Conservation (phyloP, 129 eudicot genomes). For the Cynara cardunculus region DNA sequence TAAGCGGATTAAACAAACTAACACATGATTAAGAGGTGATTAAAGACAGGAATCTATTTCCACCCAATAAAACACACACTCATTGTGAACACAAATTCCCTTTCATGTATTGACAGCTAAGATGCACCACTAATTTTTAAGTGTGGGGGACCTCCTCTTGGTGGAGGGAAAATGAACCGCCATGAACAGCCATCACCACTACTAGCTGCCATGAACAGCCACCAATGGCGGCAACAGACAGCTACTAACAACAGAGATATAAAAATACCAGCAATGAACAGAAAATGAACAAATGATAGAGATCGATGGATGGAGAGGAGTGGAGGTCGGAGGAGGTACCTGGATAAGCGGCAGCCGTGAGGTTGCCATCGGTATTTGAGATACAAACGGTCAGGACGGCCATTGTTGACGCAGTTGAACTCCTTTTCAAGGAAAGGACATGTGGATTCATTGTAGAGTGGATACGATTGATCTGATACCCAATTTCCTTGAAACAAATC, state of each 20-base stretch:
- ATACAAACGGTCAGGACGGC: conserved; percentile 65
- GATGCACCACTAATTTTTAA: conserved; percentile 14
- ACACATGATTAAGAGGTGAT: background rate
- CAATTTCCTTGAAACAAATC: conserved; percentile 71
- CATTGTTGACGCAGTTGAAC: conserved; percentile 71
- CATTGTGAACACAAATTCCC: conserved; percentile 14
- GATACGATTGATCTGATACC: conserved; percentile 49
- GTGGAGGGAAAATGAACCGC: conserved; percentile 25
- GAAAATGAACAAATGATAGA: background rate
- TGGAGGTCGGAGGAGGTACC: conserved; percentile 31
- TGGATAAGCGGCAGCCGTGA: conserved; percentile 45
- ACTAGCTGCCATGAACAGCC: background rate
- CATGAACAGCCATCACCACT: background rate
- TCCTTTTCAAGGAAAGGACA: conserved; percentile 68
- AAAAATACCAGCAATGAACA: background rate
- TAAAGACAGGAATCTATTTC: background rate
- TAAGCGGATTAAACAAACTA: background rate
- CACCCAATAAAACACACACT: conserved; percentile 21
- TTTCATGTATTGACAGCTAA: conserved; percentile 32
- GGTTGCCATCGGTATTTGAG: conserved; percentile 79
- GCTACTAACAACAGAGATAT: background rate
- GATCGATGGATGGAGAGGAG: background rate
- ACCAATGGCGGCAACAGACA: background rate
- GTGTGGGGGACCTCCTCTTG: conserved; percentile 22
- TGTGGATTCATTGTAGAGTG: conserved; percentile 46